Evolutionary conservation across 2,329 filamentous ascomycete genomes (phyloP).

Genomic region (Penicillium sp.): DNA sequence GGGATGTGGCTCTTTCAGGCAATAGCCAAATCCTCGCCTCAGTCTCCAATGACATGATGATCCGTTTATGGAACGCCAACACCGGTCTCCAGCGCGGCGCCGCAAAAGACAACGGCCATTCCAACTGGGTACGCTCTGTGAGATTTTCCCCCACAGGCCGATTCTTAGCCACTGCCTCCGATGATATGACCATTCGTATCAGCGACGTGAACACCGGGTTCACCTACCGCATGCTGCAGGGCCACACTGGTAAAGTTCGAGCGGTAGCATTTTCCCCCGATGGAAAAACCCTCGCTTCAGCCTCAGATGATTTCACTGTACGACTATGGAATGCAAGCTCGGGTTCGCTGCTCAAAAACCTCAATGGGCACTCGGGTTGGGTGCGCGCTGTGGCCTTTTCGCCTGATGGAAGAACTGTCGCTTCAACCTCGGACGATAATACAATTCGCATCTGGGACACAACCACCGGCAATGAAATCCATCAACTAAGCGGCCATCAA

Average conservation of each 20-base stretch:
- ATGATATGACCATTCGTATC: constrained; percentile 9
- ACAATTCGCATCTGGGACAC: constrained; percentile 6
- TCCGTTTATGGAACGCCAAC: constrained; percentile 9
- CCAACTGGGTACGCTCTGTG: constrained; percentile 7
- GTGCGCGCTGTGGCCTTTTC: constrained; percentile 8
- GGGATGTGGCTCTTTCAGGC: constrained; percentile 5
- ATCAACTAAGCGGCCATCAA: not conserved
- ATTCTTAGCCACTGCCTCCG: constrained; percentile 6
- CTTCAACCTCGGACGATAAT: constrained; percentile 6
- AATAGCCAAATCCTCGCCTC: constrained; percentile 7
- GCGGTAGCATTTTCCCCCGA: constrained; percentile 8
- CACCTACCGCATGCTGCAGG: constrained; percentile 7
- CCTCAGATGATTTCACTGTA: constrained; percentile 6
- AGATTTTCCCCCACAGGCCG: constrained; percentile 6
- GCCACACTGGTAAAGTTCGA: constrained; percentile 7
- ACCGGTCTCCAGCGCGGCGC: constrained; percentile 7
- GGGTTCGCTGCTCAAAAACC: not conserved
- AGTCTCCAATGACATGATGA: constrained; percentile 10
- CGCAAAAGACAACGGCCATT: constrained; percentile 7
- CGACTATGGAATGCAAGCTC: constrained; percentile 5
- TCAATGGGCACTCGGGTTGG: constrained; percentile 5
- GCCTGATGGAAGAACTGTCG: constrained; percentile 2
- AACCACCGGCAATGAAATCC: not conserved
- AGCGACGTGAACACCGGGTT: constrained; percentile 9
- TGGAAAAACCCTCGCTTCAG: constrained; percentile 5